A percentile compares a stretch with the other conserved stretches of the same genome.
phyloP scores from a whole-genome alignment of 2,329 filamentous ascomycete species.

The Orbilia blumenaviensis region DNA sequence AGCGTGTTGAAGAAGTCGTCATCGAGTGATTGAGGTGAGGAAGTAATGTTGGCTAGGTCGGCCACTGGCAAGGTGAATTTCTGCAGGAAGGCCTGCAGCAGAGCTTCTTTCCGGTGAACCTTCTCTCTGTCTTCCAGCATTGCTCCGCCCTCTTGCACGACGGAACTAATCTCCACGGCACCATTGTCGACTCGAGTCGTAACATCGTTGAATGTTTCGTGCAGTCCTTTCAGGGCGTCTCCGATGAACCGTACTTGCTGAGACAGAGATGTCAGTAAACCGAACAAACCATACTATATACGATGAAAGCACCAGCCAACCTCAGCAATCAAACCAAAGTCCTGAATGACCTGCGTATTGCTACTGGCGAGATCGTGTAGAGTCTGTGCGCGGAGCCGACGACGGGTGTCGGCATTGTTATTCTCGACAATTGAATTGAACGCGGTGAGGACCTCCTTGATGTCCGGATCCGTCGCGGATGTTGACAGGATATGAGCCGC shows the following conservation, averaged over 20 bases:
- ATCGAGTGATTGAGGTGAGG: conserved; percentile 81
- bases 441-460: conserved; percentile 40
- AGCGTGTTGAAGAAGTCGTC: conserved; percentile 83
- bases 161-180: conserved; percentile 11
- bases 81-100: conserved; percentile 78
- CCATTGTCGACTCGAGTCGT: conserved; percentile 19
- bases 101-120: conserved; percentile 79
- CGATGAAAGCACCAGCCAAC: background rate
- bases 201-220: conserved; percentile 32
- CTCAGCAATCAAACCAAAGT: conserved; percentile 39
- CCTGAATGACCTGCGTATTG: conserved; percentile 32
- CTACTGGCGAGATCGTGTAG: conserved; percentile 31
- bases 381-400: conserved; percentile 26
- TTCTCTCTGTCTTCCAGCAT: conserved; percentile 77
- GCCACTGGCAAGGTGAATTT: conserved; percentile 88
- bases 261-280: background rate
- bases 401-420: conserved; percentile 47
- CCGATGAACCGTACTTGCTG: conserved; percentile 42
- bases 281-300: background rate
- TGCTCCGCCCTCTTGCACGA: conserved; percentile 28
- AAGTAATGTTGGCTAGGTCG: conserved; percentile 78
- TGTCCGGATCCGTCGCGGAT: conserved; percentile 43
- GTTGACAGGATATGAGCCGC: conserved; percentile 33
- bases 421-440: conserved; percentile 35
- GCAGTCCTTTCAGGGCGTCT: conserved; percentile 21